These are phyloP conservation scores for Beta macrorhiza DNA, from an alignment of 179 eudicot genomes.

Conservation along the genomic window DNA sequence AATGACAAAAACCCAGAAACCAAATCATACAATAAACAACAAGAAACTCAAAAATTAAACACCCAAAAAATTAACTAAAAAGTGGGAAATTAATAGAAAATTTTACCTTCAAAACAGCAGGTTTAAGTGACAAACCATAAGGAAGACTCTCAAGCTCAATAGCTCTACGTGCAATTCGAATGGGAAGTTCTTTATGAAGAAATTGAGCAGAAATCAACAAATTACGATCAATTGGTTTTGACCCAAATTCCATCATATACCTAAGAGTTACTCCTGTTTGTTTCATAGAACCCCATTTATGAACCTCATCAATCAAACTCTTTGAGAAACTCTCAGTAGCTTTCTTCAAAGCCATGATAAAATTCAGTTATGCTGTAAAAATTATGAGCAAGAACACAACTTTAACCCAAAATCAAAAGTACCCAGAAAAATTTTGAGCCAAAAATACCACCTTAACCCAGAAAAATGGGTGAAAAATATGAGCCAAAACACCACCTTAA, in stretches of 20 bases:
- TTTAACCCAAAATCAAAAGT: too few relatives aligned
- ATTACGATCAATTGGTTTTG: conserved; percentile 51
- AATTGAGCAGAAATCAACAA: conserved; percentile 75
- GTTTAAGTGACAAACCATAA: conserved; percentile 69
- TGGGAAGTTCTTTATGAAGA: conserved; percentile 81
- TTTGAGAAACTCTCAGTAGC: conserved; percentile 52
- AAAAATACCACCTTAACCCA: too few relatives aligned
- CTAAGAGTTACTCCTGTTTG: conserved; percentile 81
- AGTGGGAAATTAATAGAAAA: not conserved
- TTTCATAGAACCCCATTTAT: conserved; percentile 64
- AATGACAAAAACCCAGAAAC: not conserved
- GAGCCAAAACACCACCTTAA: not conserved
- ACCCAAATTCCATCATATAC: conserved; percentile 92
- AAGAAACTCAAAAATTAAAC: not conserved
- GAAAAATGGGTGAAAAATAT: not conserved
- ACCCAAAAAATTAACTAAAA: not conserved
- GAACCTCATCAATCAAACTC: conserved; percentile 61
- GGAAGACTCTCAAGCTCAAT: conserved; percentile 79
- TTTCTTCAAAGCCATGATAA: conserved; percentile 65
- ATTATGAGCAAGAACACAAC: too few relatives aligned
- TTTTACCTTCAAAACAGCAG: conserved; percentile 75
- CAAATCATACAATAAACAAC: not conserved
- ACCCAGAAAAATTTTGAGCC: too few relatives aligned
- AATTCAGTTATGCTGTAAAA: too few relatives aligned
- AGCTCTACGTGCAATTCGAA: conserved; percentile 72